These are phyloP conservation scores for Syzygium syzygioides DNA, from an alignment of 441 rosid species.

Conservation along the genomic window DNA sequence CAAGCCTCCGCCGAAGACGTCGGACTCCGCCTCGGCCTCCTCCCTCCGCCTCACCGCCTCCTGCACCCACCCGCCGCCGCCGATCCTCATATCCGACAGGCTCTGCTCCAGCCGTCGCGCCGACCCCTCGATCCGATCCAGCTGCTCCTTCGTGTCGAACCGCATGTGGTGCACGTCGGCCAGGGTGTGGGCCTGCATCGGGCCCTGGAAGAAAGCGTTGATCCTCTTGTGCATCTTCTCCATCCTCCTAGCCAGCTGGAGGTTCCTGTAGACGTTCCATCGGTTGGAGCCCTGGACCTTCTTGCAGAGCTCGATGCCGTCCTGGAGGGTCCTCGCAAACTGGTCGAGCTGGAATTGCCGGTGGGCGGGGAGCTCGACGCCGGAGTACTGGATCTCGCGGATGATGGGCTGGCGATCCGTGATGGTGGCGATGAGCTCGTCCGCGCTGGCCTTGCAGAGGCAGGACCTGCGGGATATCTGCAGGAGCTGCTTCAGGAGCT, in stretches of 20 bases:
- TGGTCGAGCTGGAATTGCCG: conserved; percentile 66
- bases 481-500: conserved; percentile 41
- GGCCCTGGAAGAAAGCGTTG: conserved; percentile 24
- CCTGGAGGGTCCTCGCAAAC: conserved; percentile 31
- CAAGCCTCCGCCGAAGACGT: conserved; percentile 15
- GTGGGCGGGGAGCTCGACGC: conserved; percentile 58
- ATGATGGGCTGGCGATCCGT: conserved; percentile 39
- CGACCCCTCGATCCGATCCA: conserved; percentile 41
- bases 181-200: conserved; percentile 35
- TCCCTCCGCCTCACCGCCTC: conserved; percentile 50
- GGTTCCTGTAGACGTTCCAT: conserved; percentile 56
- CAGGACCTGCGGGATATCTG: conserved; percentile 29
- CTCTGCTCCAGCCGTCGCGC: conserved; percentile 36
- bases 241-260: conserved; percentile 47
- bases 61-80: conserved; percentile 49
- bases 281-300: conserved; percentile 36
- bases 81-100: conserved; percentile 55
- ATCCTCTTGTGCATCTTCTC: conserved; percentile 57
- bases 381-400: conserved; percentile 60
- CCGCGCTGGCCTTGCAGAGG: conserved; percentile 40
- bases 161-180: conserved; percentile 67
- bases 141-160: conserved; percentile 30
- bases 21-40: conserved; percentile 32
- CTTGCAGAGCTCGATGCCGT: conserved; percentile 43
- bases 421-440: conserved; percentile 23